phyloP scores from a whole-genome alignment of 139 green algal species.

The Penium margaritaceum region DNA sequence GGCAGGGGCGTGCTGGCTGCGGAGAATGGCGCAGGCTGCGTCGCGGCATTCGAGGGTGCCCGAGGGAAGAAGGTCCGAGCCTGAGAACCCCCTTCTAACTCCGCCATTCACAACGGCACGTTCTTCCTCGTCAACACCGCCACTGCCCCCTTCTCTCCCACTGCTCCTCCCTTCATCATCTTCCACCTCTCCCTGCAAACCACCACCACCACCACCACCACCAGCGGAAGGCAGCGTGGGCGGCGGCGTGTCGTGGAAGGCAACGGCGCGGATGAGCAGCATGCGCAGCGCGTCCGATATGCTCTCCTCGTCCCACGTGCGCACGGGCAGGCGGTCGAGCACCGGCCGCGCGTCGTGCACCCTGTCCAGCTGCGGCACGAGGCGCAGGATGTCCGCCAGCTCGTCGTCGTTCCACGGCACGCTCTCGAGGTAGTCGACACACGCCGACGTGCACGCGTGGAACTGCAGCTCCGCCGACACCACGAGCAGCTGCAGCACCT shows the following conservation, averaged over 20 bases:
- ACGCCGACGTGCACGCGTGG: conserved; percentile 1
- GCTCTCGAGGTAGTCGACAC: background rate
- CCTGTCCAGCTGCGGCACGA: background rate
- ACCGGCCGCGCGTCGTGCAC: background rate
- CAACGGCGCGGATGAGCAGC: conserved; percentile 1
- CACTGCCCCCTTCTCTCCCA: no score
- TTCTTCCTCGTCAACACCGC: no score
- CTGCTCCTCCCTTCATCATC: background rate
- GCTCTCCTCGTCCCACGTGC: conserved; percentile 13
- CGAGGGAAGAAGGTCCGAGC: no score
- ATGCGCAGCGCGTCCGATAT: conserved; percentile 5
- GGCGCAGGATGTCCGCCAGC: conserved; percentile 1
- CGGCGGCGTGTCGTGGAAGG: background rate
- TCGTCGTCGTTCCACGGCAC: conserved; percentile 10
- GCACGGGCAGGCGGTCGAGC: conserved; percentile 3
- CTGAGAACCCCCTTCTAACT: no score
- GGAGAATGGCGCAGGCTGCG: background rate
- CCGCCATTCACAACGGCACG: no score
- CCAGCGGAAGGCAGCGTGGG: no score
- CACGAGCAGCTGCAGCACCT: background rate
- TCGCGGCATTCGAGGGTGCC: background rate
- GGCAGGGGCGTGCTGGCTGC: background rate
- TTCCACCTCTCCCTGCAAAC: background rate
- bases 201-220: background rate
- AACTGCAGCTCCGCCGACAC: background rate